phyloP scores from a whole-genome alignment of 768 basidiomycete species.

The Termitomyces eurrhizus region DNA sequence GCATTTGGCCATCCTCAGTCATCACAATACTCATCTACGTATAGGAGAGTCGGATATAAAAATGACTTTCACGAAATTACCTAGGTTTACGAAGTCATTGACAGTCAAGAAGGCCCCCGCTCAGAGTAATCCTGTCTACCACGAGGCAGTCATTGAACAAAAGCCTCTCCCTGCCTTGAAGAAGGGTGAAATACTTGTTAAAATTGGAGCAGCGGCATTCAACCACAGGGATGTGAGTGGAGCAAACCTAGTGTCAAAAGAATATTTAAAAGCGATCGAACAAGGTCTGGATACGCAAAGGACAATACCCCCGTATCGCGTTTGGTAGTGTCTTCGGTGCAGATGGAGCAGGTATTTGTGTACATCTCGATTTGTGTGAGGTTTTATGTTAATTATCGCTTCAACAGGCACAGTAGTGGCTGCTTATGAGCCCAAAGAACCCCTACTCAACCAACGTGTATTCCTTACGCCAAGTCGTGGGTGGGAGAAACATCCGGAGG shows the following conservation, averaged over 20 bases:
- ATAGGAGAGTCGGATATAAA: neutral
- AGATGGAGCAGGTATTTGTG: constrained; percentile 66
- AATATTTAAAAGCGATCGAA: constrained; percentile 5
- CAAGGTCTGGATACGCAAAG: constrained; percentile 73
- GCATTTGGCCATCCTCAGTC: too few relatives aligned
- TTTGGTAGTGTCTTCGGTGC: constrained; percentile 61
- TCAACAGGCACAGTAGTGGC: constrained; percentile 59
- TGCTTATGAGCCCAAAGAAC: constrained; percentile 47
- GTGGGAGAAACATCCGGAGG: constrained; percentile 64
- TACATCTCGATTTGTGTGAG: neutral
- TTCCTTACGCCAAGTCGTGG: constrained; percentile 75
- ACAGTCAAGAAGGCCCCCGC: constrained; percentile 41
- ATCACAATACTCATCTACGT: neutral
- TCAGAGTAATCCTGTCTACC: constrained; percentile 38
- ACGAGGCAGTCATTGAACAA: constrained; percentile 54
- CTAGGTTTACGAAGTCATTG: constrained; percentile 44
- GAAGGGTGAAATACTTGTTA: constrained; percentile 59
- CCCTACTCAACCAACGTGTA: constrained; percentile 59
- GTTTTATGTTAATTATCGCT: neutral
- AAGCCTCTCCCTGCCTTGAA: constrained; percentile 47
- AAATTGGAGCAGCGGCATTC: constrained; percentile 65
- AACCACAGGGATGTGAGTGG: constrained; percentile 68
- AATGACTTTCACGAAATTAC: constrained; percentile 21
- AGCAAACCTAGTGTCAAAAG: neutral
- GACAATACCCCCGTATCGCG: constrained; percentile 60